Evolutionary conservation across 2,329 filamentous ascomycete genomes (phyloP).

Genomic region (Amesomyces nigricolor): DNA sequence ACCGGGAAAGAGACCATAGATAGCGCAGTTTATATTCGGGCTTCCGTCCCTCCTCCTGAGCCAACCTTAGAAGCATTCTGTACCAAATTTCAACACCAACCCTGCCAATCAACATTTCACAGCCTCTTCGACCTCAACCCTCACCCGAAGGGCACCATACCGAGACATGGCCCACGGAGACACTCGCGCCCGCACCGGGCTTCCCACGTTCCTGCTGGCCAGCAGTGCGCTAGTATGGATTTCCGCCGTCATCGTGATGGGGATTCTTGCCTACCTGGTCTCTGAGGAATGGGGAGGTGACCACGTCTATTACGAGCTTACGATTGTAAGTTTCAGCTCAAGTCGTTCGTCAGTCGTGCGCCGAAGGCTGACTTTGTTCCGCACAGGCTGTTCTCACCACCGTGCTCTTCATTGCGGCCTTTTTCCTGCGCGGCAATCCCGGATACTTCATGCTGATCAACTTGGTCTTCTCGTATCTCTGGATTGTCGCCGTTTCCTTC

Average conservation of each 20-base stretch:
- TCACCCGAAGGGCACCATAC: background rate
- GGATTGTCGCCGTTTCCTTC: conserved; percentile 32
- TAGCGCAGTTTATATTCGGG: no score
- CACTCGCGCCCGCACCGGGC: conserved; percentile 18
- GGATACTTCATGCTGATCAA: conserved; percentile 31
- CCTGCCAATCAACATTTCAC: no score
- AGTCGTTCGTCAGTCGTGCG: background rate
- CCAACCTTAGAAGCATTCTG: no score
- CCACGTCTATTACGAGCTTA: conserved; percentile 30
- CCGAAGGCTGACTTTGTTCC: background rate
- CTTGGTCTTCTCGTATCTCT: conserved; percentile 34
- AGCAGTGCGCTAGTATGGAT: conserved; percentile 31
- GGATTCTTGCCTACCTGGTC: conserved; percentile 31
- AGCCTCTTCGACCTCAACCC: background rate
- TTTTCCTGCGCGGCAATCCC: conserved; percentile 27
- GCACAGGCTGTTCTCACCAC: conserved; percentile 31
- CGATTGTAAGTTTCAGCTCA: conserved; percentile 28
- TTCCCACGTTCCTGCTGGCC: conserved; percentile 27
- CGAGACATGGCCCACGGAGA: conserved; percentile 18
- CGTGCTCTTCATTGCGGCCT: conserved; percentile 30
- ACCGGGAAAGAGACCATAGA: no score
- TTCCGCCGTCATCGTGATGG: conserved; percentile 33
- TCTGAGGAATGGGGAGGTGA: conserved; percentile 23
- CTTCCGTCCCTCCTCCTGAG: no score
- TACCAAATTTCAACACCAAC: no score